Evolutionary conservation across 192 early-diverging fungal genomes (phyloP).

Genomic region (Rhizophagus clarus): DNA sequence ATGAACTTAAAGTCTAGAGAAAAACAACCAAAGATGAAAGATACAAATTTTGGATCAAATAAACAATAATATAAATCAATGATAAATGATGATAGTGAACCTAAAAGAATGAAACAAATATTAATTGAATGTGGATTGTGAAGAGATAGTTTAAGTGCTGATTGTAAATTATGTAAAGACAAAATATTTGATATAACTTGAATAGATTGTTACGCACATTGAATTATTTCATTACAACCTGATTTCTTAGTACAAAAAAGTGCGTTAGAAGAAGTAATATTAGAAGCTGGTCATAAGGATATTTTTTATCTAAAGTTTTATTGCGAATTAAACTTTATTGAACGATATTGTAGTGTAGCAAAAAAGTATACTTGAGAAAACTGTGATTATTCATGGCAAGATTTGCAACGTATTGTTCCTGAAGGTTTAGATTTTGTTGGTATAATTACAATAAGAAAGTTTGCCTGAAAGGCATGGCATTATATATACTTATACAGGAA

Average conservation of each 20-base stretch:
- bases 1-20: no score
- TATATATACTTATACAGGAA: no score
- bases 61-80: neutral
- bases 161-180: conserved; percentile 2
- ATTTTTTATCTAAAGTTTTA: conserved; percentile 38
- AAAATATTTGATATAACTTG: neutral
- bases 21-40: no score
- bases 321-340: no score
- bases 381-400: conserved; percentile 33
- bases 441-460: no score
- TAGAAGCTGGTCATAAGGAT: conserved; percentile 6
- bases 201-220: neutral
- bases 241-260: conserved; percentile 12
- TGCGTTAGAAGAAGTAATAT: conserved; percentile 3
- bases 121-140: neutral
- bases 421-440: no score
- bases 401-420: no score
- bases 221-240: conserved; percentile 4
- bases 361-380: conserved; percentile 30
- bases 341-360: conserved; percentile 33
- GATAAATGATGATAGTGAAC: neutral
- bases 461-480: no score
- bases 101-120: neutral
- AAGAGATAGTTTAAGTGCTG: neutral
- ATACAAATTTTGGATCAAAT: neutral